A percentile compares a stretch with the other conserved stretches of the same genome.
phyloP scores from a whole-genome alignment of 108 stramenopile species.

The Licmophora abbreviata region DNA sequence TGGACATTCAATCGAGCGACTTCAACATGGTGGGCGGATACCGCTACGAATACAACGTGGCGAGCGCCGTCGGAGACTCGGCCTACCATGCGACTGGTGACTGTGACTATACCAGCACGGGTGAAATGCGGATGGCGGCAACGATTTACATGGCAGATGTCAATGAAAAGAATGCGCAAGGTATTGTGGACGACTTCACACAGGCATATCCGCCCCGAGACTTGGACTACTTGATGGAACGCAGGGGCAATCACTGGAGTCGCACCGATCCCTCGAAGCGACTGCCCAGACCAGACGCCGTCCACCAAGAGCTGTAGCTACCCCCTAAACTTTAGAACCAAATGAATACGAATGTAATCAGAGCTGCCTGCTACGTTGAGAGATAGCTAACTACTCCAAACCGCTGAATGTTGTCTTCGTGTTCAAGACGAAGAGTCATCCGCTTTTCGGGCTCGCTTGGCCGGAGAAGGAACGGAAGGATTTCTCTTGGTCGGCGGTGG shows the following conservation, averaged over 20 bases:
- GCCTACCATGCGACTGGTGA: constrained; percentile 35
- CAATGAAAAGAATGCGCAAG: constrained; percentile 31
- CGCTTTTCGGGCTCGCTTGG: too few relatives aligned
- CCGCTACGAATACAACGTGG: background rate
- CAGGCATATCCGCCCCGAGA: constrained; percentile 21
- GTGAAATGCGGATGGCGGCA: constrained; percentile 47
- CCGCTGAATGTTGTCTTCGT: too few relatives aligned
- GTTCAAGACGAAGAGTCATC: too few relatives aligned
- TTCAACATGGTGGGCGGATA: constrained; percentile 34
- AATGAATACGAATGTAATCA: too few relatives aligned
- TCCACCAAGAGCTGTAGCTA: too few relatives aligned
- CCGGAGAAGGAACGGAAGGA: too few relatives aligned
- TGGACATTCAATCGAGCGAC: constrained; percentile 13
- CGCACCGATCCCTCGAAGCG: background rate
- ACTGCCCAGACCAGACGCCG: too few relatives aligned
- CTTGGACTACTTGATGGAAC: background rate
- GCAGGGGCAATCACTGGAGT: background rate
- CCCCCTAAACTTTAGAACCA: too few relatives aligned
- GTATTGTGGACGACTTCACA: constrained; percentile 23
- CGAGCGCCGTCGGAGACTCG: constrained; percentile 10
- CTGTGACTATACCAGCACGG: background rate
- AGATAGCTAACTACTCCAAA: too few relatives aligned
- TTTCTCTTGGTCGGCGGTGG: too few relatives aligned
- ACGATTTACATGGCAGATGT: constrained; percentile 58
- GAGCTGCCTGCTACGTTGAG: too few relatives aligned